Conservation (phyloP, 2,329 filamentous ascomycete species). For the Trichoderma pleuroti region DNA sequence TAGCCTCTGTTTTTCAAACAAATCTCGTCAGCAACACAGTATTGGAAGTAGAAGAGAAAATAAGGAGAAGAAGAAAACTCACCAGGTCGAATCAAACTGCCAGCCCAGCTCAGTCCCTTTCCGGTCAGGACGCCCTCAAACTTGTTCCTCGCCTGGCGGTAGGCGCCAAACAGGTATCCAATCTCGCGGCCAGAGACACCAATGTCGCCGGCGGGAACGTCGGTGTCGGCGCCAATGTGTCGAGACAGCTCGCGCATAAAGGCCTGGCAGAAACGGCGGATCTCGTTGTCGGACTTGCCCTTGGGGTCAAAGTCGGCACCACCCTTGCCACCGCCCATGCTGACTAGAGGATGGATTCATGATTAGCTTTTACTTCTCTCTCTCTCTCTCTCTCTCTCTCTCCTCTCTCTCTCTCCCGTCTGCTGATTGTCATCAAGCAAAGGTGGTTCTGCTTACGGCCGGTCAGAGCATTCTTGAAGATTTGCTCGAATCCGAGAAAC, state of each 20-base stretch:
- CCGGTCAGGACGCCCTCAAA: constrained; percentile 97
- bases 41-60: not conserved
- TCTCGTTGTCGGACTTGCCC: constrained; percentile 96
- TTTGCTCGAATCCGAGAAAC: constrained; percentile 98
- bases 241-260: constrained; percentile 96
- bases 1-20: constrained; percentile 63
- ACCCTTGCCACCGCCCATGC: constrained; percentile 95
- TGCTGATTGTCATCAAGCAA: not conserved
- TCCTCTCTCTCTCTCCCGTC: no score
- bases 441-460: constrained; percentile 62
- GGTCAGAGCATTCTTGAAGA: constrained; percentile 99
- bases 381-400: no score
- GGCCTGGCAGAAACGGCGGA: constrained; percentile 90
- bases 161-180: constrained; percentile 91
- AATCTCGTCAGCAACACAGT: not conserved
- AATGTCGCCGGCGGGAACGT: constrained; percentile 96
- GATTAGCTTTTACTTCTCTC: not conserved
- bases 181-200: constrained; percentile 90
- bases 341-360: constrained; percentile 32
- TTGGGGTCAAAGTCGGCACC: constrained; percentile 98
- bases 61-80: no score
- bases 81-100: constrained; percentile 81
- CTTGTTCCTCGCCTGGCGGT: constrained; percentile 81
- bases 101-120: constrained; percentile 92
- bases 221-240: constrained; percentile 94